Conservation (phyloP, 768 basidiomycete genomes). For the Fomitopsis serialis region DNA sequence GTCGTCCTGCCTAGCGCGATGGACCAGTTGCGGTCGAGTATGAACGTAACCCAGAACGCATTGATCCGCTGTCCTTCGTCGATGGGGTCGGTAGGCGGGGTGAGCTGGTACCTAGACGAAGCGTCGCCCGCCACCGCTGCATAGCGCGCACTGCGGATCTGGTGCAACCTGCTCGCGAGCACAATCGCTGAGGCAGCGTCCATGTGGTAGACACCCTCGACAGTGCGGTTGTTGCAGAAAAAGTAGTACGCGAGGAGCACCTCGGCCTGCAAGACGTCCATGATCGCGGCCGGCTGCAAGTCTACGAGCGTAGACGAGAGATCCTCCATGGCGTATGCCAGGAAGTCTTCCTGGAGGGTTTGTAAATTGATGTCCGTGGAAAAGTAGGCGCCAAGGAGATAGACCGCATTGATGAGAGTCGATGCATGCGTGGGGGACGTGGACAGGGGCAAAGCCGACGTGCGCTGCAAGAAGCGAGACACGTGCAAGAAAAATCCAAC, state of each 20-base stretch:
- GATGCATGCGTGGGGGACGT: conserved; percentile 29
- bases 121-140: background rate
- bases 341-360: conserved; percentile 34
- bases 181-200: conserved; percentile 37
- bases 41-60: conserved; percentile 59
- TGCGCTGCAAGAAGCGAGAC: conserved; percentile 34
- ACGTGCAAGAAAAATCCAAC: conserved; percentile 64
- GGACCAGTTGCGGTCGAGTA: conserved; percentile 51
- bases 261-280: conserved; percentile 29
- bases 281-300: conserved; percentile 30
- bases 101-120: conserved; percentile 18
- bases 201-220: conserved; percentile 52
- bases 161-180: conserved; percentile 21
- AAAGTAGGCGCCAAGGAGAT: conserved; percentile 26
- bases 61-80: conserved; percentile 66
- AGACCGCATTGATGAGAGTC: conserved; percentile 40
- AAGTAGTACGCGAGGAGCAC: conserved; percentile 62
- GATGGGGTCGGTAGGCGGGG: conserved; percentile 25
- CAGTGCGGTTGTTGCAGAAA: conserved; percentile 50
- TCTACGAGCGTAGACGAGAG: conserved; percentile 32
- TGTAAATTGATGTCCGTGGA: conserved; percentile 19
- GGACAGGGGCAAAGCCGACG: conserved; percentile 29
- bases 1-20: conserved; percentile 48
- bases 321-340: conserved; percentile 44
- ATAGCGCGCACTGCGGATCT: conserved; percentile 21